Percentiles rank a stretch among this genome's conserved stretches.
These are phyloP conservation scores for Aristolochia californica DNA, from an alignment of 164 flowering plant species.

Conservation along the genomic window DNA sequence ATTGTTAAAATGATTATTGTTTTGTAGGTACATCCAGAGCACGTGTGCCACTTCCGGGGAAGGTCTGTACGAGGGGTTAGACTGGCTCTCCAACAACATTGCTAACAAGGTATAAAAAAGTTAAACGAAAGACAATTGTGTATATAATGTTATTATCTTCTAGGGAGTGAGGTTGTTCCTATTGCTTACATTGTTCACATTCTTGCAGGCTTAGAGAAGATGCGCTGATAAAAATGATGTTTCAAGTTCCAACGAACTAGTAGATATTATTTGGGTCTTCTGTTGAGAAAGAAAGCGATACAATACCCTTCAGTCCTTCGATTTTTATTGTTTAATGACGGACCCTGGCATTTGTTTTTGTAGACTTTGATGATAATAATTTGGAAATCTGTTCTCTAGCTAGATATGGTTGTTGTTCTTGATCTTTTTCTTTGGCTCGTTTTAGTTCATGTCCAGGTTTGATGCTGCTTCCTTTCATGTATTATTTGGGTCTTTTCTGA, in stretches of 20 bases:
- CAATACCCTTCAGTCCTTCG: neutral
- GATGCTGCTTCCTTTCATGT: neutral
- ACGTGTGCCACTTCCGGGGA: slow-evolving; percentile 78
- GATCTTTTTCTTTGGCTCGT: neutral
- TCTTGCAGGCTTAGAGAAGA: slow-evolving; percentile 10
- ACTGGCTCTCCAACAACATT: slow-evolving; percentile 48
- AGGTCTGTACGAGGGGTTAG: slow-evolving; percentile 74
- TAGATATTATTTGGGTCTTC: slow-evolving; percentile 5
- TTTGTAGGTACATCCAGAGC: slow-evolving; percentile 69
- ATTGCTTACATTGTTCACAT: no score
- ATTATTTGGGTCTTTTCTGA: no score
- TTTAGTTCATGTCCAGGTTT: neutral
- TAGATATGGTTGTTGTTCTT: neutral
- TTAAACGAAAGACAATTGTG: no score
- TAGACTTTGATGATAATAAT: neutral
- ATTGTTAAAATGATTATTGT: neutral
- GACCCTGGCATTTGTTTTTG: slow-evolving; percentile 5
- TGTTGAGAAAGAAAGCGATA: neutral
- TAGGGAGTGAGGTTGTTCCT: no score
- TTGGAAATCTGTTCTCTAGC: slow-evolving; percentile 1
- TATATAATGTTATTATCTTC: no score
- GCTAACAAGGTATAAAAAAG: slow-evolving; percentile 26
- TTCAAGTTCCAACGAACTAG: neutral
- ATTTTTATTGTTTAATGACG: neutral
- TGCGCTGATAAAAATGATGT: no score